A percentile compares a stretch with the other conserved stretches of the same genome.
Evolutionary conservation across 2,329 filamentous ascomycete species (phyloP).

Genomic region (Fusarium nelsonii): DNA sequence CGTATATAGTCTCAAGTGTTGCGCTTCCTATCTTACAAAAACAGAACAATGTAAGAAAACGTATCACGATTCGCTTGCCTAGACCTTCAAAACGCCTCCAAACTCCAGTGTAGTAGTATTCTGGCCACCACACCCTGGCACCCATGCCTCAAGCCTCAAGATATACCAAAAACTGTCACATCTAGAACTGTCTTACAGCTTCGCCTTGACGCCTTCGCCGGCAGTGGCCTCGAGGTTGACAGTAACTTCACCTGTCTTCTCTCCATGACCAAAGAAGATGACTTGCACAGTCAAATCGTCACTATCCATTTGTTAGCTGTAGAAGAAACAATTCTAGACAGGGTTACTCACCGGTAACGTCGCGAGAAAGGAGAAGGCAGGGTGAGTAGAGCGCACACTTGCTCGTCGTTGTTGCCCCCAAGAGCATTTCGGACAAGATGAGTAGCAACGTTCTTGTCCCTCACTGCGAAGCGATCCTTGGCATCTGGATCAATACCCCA

Average conservation of each 20-base stretch:
- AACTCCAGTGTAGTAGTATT: conserved; percentile 34
- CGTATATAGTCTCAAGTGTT: conserved; percentile 1
- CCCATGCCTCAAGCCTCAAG: neutral
- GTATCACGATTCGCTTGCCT: conserved; percentile 14
- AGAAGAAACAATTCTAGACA: neutral
- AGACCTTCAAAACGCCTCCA: conserved; percentile 41
- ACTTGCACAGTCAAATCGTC: conserved; percentile 98
- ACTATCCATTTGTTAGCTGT: conserved; percentile 58
- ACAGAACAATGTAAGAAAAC: conserved; percentile 13
- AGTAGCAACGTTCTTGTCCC: conserved; percentile 96
- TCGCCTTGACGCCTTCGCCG: conserved; percentile 55
- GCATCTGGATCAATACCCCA: conserved; percentile 84
- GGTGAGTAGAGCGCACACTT: conserved; percentile 91
- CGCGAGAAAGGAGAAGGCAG: conserved; percentile 91
- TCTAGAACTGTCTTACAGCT: conserved; percentile 51
- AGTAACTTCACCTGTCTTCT: conserved; percentile 80
- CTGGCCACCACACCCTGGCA: neutral
- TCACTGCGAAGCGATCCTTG: conserved; percentile 87
- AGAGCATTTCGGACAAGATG: conserved; percentile 96
- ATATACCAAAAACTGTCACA: neutral
- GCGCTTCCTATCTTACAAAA: conserved; percentile 22
- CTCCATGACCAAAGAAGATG: conserved; percentile 93
- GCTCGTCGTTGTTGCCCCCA: conserved; percentile 92
- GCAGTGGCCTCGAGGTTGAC: conserved; percentile 90
- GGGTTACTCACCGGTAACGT: conserved; percentile 77